phyloP scores from a whole-genome alignment of 2,329 filamentous ascomycete genomes.

The Fusarium newnesense region DNA sequence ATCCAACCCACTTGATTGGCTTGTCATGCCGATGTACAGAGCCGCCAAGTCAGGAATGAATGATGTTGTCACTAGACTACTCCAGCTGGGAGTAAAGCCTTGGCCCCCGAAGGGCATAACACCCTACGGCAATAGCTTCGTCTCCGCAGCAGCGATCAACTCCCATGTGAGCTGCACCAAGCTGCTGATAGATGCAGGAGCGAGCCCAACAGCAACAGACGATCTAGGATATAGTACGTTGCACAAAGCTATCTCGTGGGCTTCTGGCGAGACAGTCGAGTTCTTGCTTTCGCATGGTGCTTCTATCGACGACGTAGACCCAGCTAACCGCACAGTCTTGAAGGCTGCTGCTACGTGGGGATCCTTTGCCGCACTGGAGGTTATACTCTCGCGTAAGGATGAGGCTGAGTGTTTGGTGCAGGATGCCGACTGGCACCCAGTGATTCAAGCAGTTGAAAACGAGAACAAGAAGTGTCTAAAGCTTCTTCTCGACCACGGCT shows the following conservation, averaged over 20 bases:
- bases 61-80: background rate
- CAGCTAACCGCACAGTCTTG: background rate
- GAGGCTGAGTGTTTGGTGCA: accelerated
- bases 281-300: background rate
- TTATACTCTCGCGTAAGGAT: background rate
- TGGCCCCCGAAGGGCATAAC: background rate
- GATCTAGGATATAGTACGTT: background rate
- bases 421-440: accelerated
- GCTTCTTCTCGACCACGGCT: background rate
- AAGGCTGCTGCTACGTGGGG: background rate
- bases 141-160: background rate
- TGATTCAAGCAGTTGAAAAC: accelerated
- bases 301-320: background rate
- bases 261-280: background rate
- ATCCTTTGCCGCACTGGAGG: accelerated
- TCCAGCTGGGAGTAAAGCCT: background rate
- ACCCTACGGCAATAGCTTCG: background rate
- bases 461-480: background rate
- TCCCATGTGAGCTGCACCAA: background rate
- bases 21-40: background rate
- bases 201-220: background rate
- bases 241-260: background rate
- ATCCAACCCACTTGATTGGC: background rate
- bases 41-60: background rate
- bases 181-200: background rate